Base-by-base conservation (phyloP, 176 grass and related monocot species). In the Avena sativa region DNA sequence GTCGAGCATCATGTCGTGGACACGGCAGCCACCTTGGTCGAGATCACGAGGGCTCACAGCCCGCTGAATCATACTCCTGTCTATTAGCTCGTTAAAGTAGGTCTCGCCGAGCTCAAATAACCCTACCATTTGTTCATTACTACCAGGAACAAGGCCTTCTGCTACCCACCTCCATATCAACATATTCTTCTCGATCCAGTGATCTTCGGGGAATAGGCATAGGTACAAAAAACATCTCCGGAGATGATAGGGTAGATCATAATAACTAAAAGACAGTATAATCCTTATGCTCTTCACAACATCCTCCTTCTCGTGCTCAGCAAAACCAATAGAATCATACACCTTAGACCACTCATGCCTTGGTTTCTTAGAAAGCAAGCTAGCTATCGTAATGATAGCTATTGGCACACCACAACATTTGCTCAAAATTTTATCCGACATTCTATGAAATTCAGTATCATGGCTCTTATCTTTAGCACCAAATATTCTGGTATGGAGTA, bases 391-490 rank as follows among this genome's bases (percentile, higher is more conserved):
- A 0, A 0, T 17, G 30, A 67, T 67, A 9, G 64, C 64, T 8
- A 67, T 17, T 67, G 64, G 64, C 5, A 36, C 14, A 17, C 65
- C 65, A 0, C 14, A 30, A 36, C 65, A 68, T 36, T 68, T 68
- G 3, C 0, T 2, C 6, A 68, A 36, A 17, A 68, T 4, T 17
- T 36, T 68, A 2, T 36, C 30, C 0, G 15, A 4, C 65, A 36
- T 0, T 0, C 0, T 1, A 3, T 2, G 26, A 16, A 67, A 67
- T 16, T 67, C 2, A 43, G 38, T 7, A 9, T 34, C 13, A 16
- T 34, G 0, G 12, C 0, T 9, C 5, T 34, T 1, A 34, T 4
- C 1, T 1, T 7, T 0, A 65, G 4, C 25, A 3, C 32, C 32
- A 32, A 32, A 32, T 32, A 32, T 32, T 65, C 30, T 65, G 0